Base-by-base conservation (phyloP, 257 asterid genomes). In the Echium plantagineum region DNA sequence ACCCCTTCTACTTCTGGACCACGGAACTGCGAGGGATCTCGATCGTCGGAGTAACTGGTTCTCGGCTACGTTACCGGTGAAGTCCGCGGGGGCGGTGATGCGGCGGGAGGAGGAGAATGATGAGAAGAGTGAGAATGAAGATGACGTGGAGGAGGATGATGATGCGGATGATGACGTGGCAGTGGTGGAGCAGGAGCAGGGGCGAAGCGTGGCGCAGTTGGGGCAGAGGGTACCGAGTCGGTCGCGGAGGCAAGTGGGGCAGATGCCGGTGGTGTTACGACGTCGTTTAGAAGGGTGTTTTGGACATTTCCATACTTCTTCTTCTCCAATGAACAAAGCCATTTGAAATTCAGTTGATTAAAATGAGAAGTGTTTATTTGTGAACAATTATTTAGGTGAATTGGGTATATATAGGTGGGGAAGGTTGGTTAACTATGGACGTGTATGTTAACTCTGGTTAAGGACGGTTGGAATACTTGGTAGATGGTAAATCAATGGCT, bases 191-290 rank as follows among this genome's bases (percentile, higher is more conserved):
- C 94, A 87, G 21, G 78, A 67, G 59, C 94, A 87, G 66, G 96
- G 96, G 84, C 95, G 94, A 28, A 69, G 66, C 54, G 67, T 60
- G 63, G 78, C 86, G 73, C 95, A 85, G 64, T 80, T 73, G 15
- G 94, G 95, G 74, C 95, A 81, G 69, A 89, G 95, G 56, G 46
- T 61, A 67, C 52, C 73, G 63, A 89, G 85, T 64, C 96, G 89
- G 66, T 85, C 95, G 63, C 81, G 91, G 79, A 88, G 94, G 76
- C 96, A 88, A 60, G 78, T 53, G 6, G 94, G 85, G 64, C 96
- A 88, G 70, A 88, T 61, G 60, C 96, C 96, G 80, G 72, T 78
- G 55, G 6, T 6, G 21, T 21, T 19, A 22, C 88, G 80, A 13
- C 85, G 83, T 63, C 88, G 63, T 73, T 75, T 80, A 0, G 95